A percentile compares a stretch with the other conserved stretches of the same genome.
phyloP scores from a whole-genome alignment of 805 yeast genomes.

The Lipomyces starkeyi region DNA sequence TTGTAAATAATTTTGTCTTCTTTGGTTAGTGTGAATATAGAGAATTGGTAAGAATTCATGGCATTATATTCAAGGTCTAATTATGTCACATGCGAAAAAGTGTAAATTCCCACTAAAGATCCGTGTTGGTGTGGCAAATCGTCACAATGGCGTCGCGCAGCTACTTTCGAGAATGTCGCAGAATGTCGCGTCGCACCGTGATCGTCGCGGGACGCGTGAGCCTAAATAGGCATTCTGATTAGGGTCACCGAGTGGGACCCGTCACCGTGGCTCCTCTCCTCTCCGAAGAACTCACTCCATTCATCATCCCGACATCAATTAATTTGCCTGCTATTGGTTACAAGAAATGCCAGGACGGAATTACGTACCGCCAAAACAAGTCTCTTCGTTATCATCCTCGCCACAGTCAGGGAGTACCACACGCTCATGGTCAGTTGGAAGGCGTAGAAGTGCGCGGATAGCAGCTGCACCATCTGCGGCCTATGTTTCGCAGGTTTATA shows the following conservation, averaged over 20 bases:
- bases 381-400: constrained; percentile 1
- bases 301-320: not conserved
- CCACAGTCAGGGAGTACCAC: constrained; percentile 15
- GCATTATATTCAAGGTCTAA: too few species aligned
- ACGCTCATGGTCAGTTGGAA: not conserved
- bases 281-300: not conserved
- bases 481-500: not conserved
- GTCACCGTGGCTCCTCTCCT: constrained; percentile 1
- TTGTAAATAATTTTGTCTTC: too few species aligned
- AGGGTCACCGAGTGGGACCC: not conserved
- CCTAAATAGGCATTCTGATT: constrained; percentile 22
- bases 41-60: too few species aligned
- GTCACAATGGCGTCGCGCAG: too few species aligned
- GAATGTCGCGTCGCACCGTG: not conserved
- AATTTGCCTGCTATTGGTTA: not conserved
- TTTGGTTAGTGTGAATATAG: too few species aligned
- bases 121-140: too few species aligned
- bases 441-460: constrained; percentile 12
- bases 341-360: not conserved
- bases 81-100: too few species aligned
- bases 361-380: not conserved
- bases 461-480: not conserved
- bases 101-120: too few species aligned
- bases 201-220: constrained; percentile 15
- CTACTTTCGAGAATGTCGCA: too few species aligned